Evolutionary conservation across 2,329 filamentous ascomycete species (phyloP), one percentile per base, ranked within the genome.

Genomic region (Parascedosporium putredinis): DNA sequence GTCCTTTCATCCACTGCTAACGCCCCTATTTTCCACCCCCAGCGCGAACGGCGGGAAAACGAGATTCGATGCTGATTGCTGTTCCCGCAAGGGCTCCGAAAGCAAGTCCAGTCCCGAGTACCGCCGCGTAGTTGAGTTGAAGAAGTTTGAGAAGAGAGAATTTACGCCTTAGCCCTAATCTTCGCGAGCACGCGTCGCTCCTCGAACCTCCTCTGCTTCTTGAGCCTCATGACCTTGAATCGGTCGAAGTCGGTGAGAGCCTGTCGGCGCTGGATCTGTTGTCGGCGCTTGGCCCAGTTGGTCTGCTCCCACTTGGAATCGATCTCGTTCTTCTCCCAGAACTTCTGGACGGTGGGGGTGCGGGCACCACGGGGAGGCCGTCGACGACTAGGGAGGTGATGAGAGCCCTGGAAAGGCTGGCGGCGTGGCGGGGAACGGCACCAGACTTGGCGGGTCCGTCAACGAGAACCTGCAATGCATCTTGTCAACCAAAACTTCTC

Each of bases 141-240:
- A 23, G 23, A 25, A 38, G 14, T 8, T 20, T 23, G 23, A 42
- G 18, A 43, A 23, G 45, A 45, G 47, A 48, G 46, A 52, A 65
- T 68, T 74, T 86, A 88, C 71, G 86, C 84, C 64, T 84, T 75
- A 64, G 86, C 84, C 78, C 86, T 86, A 75, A 95, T 77, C 83
- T 95, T 95, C 69, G 89, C 88, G 69, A 94, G 79, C 66, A 88
- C 84, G 86, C 96, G 97, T 76, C 86, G 86, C 75, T 95, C 85
- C 81, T 96, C 90, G 77, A 94, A 97, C 71, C 90, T 87, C 72
- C 90, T 88, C 85, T 96, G 90, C 84, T 98, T 98, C 86, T 91
- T 94, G 76, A 97, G 80, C 74, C 91, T 85, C 83, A 97, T 80
- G 65, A 97, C 93, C 87, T 98, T 96, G 88, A 97, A 98, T 73